Evolutionary conservation across 2,329 filamentous ascomycete species (phyloP).

Genomic region (Hypoxylon sp.): DNA sequence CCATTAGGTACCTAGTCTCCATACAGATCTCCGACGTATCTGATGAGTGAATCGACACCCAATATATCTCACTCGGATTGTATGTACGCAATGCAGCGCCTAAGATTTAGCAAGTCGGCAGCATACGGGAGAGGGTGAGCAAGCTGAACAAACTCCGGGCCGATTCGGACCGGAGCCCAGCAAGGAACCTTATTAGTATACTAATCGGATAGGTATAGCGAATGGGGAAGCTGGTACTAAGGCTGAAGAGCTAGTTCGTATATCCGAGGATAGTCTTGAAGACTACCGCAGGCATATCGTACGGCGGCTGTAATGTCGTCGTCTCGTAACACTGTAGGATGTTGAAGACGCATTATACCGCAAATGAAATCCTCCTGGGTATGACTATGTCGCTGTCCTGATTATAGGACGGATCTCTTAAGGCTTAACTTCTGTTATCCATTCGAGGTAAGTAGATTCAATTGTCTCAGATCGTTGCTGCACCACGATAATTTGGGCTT

Average conservation of each 20-base stretch:
- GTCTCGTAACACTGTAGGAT: background rate
- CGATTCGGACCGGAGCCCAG: slow-evolving; percentile 27
- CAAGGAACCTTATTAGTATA: background rate
- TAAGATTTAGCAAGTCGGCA: slow-evolving; percentile 10
- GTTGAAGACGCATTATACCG: background rate
- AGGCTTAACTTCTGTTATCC: slow-evolving; percentile 9
- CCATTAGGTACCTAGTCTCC: no score
- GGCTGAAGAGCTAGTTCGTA: slow-evolving; percentile 23
- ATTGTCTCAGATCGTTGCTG: background rate
- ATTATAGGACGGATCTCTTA: background rate
- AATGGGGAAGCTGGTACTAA: slow-evolving; percentile 12
- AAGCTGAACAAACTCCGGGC: slow-evolving; percentile 19
- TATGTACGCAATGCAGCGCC: slow-evolving; percentile 4
- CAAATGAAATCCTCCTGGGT: background rate
- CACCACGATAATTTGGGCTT: background rate
- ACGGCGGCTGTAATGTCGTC: background rate
- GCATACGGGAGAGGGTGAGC: background rate
- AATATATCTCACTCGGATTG: slow-evolving; percentile 5
- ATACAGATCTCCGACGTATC: background rate
- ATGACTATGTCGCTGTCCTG: background rate
- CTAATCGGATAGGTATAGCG: slow-evolving; percentile 31
- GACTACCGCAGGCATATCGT: background rate
- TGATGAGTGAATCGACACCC: background rate
- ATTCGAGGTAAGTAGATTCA: background rate
- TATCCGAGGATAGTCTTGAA: slow-evolving; percentile 11